Conservation (phyloP, 179 eudicot genomes). For the Pouteria campechiana region DNA sequence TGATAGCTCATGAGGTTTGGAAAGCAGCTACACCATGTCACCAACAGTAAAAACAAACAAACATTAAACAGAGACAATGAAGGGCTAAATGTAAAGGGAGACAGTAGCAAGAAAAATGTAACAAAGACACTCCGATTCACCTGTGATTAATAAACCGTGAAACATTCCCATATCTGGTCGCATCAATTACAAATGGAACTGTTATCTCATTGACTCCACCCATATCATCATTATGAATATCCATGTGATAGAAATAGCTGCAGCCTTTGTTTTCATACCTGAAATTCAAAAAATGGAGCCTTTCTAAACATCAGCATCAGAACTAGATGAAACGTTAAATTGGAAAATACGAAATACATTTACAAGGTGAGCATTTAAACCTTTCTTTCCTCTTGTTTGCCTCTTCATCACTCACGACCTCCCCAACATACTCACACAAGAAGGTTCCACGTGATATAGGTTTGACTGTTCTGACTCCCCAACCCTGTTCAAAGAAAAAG, state of each 20-base stretch:
- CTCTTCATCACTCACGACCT: slow-evolving; percentile 64
- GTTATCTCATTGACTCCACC: slow-evolving; percentile 43
- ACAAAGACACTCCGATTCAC: no score
- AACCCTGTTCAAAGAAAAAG: no score
- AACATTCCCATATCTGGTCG: slow-evolving; percentile 70
- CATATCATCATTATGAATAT: slow-evolving; percentile 35
- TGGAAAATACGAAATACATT: no score
- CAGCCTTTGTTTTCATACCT: slow-evolving; percentile 48
- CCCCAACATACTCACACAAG: slow-evolving; percentile 85
- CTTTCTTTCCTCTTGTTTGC: slow-evolving; percentile 58
- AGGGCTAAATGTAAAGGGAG: no score
- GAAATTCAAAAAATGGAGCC: slow-evolving; percentile 3
- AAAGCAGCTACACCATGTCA: slow-evolving; percentile 69
- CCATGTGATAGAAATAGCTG: slow-evolving; percentile 54
- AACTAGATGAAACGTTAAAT: no score
- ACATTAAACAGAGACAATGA: no score
- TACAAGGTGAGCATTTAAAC: no score
- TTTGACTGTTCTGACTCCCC: slow-evolving; percentile 85
- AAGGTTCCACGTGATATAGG: slow-evolving; percentile 59
- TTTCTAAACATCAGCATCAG: no score
- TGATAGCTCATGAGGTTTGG: slow-evolving; percentile 76
- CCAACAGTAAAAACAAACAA: slow-evolving; percentile 6
- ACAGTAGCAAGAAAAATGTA: no score
- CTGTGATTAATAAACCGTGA: slow-evolving; percentile 94
- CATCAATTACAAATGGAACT: slow-evolving; percentile 51